Base-by-base conservation (phyloP, 2,329 filamentous ascomycete genomes). In the Scedosporium minutisporum region DNA sequence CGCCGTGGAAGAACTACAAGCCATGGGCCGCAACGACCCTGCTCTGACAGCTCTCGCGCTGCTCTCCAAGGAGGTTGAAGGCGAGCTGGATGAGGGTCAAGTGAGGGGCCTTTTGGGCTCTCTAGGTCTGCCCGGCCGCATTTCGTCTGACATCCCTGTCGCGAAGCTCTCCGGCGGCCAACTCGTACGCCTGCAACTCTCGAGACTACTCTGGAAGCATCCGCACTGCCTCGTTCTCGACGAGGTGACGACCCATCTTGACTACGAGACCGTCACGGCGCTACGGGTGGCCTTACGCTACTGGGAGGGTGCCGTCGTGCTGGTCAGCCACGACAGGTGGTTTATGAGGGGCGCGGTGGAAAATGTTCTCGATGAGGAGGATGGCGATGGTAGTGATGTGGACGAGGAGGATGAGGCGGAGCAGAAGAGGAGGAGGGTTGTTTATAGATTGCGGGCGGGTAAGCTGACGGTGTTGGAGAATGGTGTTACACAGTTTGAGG, bases 321-420 rank as follows among this genome's bases (percentile, higher is more conserved):
- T 95, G 4, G 87, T 95, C 4, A 91, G 86, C 42, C 91, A 96
- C 76, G 91, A 96, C 71, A 80, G 91, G 38, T 96, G 89, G 80
- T 88, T 96, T 68, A 82, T 95, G 75, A 82, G 87, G 57, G 86
- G 85, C 2, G 89, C 89, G 0, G 79, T 95, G 1, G 87, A 91
- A 70, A 87, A 87, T 0, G 73, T 71, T 58, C 80, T 74, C n/a
- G 72, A 70, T 57, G 70, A 73, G 0, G 72, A 79, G 16, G 77
- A 75, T 0, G 74, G 76, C 18, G 71, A 71, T 2, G 66, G 64
- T 1, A 67, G 66, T 1, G 42, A 27, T 29, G 42, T 6, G n/a
- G 69, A 69, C 0, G 79, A 79, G 2, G 78, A 79, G 51, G 78
- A 79, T 60, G 75, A 72, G n/a, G 71, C 72, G 41, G 70, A 66